phyloP scores from a whole-genome alignment of 495 filamentous ascomycete species.

The Aspergillus sclerotiicarbonarius region DNA sequence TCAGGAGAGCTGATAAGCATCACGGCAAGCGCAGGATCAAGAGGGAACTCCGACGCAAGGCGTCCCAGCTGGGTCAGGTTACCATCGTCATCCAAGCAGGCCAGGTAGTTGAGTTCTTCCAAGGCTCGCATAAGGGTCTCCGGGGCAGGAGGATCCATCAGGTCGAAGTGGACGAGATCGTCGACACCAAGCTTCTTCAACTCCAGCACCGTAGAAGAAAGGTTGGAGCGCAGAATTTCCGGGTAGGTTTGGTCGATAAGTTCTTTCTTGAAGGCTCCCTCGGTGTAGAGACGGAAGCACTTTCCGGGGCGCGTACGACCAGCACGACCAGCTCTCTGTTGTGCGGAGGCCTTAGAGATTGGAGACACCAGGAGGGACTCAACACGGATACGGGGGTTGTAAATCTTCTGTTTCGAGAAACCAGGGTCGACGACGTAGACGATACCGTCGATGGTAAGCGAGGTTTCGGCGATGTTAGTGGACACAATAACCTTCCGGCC shows the following conservation, averaged over 20 bases:
- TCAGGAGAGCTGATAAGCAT: conserved; percentile 98
- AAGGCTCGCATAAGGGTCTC: conserved; percentile 98
- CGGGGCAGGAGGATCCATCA: conserved; percentile 97
- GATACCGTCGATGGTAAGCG: conserved; percentile 96
- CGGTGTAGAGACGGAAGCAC: conserved; percentile 96
- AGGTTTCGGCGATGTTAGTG: conserved; percentile 98
- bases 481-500: conserved; percentile 95
- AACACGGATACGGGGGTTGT: conserved; percentile 93
- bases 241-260: conserved; percentile 95
- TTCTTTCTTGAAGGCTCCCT: conserved; percentile 96
- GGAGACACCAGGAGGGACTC: conserved; percentile 95
- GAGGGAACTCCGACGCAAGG: conserved; percentile 90
- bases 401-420: conserved; percentile 99
- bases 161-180: conserved; percentile 95
- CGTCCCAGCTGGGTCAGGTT: conserved; percentile 82
- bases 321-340: conserved; percentile 96
- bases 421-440: conserved; percentile 98
- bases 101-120: conserved; percentile 96
- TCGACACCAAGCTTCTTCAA: conserved; percentile 96
- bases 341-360: conserved; percentile 97
- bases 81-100: conserved; percentile 95
- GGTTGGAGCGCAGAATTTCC: conserved; percentile 90
- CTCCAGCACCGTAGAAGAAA: conserved; percentile 91
- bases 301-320: conserved; percentile 97
- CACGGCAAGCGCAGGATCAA: conserved; percentile 92